These are phyloP conservation scores for Metarhizium anisopliae DNA, from an alignment of 2,329 filamentous ascomycete species.

Conservation along the genomic window DNA sequence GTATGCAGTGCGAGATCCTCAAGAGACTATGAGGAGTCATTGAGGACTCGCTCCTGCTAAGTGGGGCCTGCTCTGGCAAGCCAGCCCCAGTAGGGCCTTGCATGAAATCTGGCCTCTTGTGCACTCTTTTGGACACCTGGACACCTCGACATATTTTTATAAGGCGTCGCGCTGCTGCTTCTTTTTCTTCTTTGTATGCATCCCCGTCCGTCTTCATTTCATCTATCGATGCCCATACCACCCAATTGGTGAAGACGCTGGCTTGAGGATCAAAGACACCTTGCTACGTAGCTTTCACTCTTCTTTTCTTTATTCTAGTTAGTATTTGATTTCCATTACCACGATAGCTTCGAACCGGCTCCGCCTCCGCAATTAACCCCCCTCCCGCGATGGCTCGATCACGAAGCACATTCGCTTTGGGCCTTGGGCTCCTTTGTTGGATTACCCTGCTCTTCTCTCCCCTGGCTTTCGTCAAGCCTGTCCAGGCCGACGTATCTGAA, in stretches of 20 bases:
- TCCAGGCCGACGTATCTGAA: slow-evolving; percentile 62
- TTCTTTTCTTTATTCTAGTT: slow-evolving; percentile 10
- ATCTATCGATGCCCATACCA: slow-evolving; percentile 18
- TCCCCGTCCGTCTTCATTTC: slow-evolving; percentile 8
- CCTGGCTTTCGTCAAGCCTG: slow-evolving; percentile 74
- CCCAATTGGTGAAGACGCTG: slow-evolving; percentile 18
- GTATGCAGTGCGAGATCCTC: slow-evolving; percentile 1
- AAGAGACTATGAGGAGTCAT: neutral
- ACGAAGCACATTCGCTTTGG: slow-evolving; percentile 61
- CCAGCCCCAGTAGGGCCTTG: slow-evolving; percentile 8
- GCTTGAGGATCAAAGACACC: slow-evolving; percentile 19
- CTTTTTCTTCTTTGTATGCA: slow-evolving; percentile 4
- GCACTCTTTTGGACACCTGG: slow-evolving; percentile 30
- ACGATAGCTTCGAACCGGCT: slow-evolving; percentile 1
- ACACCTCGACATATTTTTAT: slow-evolving; percentile 28
- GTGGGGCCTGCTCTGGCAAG: slow-evolving; percentile 15
- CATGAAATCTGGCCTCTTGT: slow-evolving; percentile 42
- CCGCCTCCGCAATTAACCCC: slow-evolving; percentile 13
- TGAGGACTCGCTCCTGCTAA: slow-evolving; percentile 15
- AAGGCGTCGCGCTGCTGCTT: slow-evolving; percentile 23
- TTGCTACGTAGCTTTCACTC: slow-evolving; percentile 16
- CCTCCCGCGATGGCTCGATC: slow-evolving; percentile 43
- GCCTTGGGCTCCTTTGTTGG: slow-evolving; percentile 87
- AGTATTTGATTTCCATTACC: neutral
- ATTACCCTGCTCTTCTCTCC: slow-evolving; percentile 83